Percentiles rank a stretch among this genome's conserved stretches.
These are phyloP conservation scores for Aspergillus vadensis DNA, from an alignment of 2,329 filamentous ascomycete genomes.

Conservation along the genomic window DNA sequence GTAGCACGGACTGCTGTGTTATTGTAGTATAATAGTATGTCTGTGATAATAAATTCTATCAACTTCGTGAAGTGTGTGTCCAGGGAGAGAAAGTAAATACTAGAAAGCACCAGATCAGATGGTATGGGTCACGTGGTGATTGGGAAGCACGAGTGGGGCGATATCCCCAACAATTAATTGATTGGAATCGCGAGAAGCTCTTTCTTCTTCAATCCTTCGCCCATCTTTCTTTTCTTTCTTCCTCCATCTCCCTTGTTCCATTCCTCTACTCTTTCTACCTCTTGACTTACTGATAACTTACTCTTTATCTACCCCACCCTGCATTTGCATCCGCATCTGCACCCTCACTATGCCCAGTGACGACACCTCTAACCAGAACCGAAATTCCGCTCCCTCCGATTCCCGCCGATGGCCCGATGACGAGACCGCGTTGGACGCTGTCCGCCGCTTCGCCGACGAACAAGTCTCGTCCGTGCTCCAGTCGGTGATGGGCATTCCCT, in stretches of 20 bases:
- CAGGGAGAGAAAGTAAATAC: too few relatives aligned
- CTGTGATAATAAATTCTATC: too few relatives aligned
- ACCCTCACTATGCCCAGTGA: conserved; percentile 29
- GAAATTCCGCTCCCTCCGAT: conserved; percentile 24
- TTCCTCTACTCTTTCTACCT: not conserved
- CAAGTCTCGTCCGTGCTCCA: conserved; percentile 58
- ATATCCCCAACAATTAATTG: conserved; percentile 34
- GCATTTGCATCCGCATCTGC: not conserved
- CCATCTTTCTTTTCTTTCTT: conserved; percentile 21
- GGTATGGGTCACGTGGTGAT: conserved; percentile 33
- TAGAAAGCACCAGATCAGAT: not conserved
- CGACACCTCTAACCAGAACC: conserved; percentile 16
- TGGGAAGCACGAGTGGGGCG: conserved; percentile 24
- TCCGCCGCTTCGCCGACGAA: conserved; percentile 63
- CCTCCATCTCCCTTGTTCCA: conserved; percentile 2
- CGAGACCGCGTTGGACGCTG: conserved; percentile 60
- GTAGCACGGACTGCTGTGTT: not conserved
- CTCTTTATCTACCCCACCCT: not conserved
- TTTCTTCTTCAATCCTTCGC: conserved; percentile 6
- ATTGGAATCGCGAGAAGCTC: too few relatives aligned
- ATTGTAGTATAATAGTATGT: not conserved
- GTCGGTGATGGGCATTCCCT: conserved; percentile 52
- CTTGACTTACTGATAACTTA: not conserved
- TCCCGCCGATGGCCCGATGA: conserved; percentile 32
- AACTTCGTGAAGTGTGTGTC: too few relatives aligned